Evolutionary conservation across 2,329 filamentous ascomycete species (phyloP), one percentile per base, ranked within the genome.

Genomic region (Aspergillus costaricaensis): DNA sequence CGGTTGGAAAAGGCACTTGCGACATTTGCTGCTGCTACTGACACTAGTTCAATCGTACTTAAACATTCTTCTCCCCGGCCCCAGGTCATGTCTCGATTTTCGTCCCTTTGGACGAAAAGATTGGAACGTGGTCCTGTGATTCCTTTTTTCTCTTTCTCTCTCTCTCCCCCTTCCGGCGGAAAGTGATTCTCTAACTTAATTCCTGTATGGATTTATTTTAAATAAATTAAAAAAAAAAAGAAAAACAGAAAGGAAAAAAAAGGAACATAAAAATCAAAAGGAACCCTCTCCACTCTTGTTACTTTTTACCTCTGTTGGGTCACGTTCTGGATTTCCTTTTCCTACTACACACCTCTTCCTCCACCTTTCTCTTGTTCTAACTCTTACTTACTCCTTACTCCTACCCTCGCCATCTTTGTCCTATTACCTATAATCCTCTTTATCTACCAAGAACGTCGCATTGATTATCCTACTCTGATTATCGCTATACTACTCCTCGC

Each of bases 11-110:
- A 55, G 54, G 32, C 32, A 36, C 25, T 19, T 57, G 50, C 30
- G 23, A 54, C 50, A 36, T 55, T 55, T 58, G 44, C 44, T 58
- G 21, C 39, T 55, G 17, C 15, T 58, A 17, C 30, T 49, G 30
- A n/a, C 38, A 53, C 27, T 58, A 15, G 39, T 55, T 36, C 32
- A 19, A n/a, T 30, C 14, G 14, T 71, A 73, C 68, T 74, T 74
- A 75, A 75, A 67, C 66, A 61, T 67, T 67, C 65, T 61, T 63
- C 52, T 66, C 64, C 70, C 66, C 66, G 55, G 39, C 53, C 62
- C 68, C 65, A 62, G 55, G 59, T 63, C 62, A 67, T 55, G 55
- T 57, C 63, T 66, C 57, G 58, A 61, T 63, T 67, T 64, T 60
- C 57, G 63, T 59, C 63, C 62, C 57, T 49, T 64, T 66, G 66